Conservation (phyloP, 805 yeast genomes). For the Alloascoidea africana region DNA sequence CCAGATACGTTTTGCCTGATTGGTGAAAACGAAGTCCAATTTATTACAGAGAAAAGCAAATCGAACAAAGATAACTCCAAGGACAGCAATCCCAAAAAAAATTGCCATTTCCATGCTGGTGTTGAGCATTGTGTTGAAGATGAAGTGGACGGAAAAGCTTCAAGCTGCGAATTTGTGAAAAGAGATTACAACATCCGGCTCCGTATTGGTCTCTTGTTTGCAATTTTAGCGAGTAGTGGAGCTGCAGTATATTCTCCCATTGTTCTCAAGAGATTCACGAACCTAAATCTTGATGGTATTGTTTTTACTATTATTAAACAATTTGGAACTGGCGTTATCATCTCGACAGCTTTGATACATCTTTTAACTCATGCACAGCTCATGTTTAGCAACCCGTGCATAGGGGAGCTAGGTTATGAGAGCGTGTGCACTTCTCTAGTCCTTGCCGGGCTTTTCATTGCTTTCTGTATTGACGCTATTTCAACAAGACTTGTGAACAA, state of each 20-base stretch:
- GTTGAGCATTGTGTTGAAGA: no score
- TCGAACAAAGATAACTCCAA: no score
- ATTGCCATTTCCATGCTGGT: no score
- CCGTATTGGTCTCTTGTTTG: constrained; percentile 20
- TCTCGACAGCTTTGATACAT: constrained; percentile 72
- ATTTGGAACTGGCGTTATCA: constrained; percentile 76
- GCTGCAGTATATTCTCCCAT: constrained; percentile 21
- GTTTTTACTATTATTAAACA: constrained; percentile 38
- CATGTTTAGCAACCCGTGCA: constrained; percentile 37
- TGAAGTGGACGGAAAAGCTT: no score
- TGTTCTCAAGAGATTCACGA: constrained; percentile 10
- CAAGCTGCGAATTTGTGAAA: no score
- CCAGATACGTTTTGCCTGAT: neutral
- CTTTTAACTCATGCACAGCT: constrained; percentile 56
- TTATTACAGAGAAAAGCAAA: no score
- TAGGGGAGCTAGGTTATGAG: constrained; percentile 42
- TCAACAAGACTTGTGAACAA: constrained; percentile 34
- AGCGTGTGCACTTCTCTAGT: constrained; percentile 38
- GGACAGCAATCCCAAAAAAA: no score
- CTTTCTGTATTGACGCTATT: constrained; percentile 35
- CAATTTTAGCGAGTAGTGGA: constrained; percentile 19
- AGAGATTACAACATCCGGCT: constrained; percentile 17
- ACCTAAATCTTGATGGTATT: constrained; percentile 4
- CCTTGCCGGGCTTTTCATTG: constrained; percentile 29
- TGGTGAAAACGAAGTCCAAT: constrained; percentile 2